These are phyloP conservation scores for Xylaria sp. DNA, from an alignment of 2,329 filamentous ascomycete species.

Conservation along the genomic window DNA sequence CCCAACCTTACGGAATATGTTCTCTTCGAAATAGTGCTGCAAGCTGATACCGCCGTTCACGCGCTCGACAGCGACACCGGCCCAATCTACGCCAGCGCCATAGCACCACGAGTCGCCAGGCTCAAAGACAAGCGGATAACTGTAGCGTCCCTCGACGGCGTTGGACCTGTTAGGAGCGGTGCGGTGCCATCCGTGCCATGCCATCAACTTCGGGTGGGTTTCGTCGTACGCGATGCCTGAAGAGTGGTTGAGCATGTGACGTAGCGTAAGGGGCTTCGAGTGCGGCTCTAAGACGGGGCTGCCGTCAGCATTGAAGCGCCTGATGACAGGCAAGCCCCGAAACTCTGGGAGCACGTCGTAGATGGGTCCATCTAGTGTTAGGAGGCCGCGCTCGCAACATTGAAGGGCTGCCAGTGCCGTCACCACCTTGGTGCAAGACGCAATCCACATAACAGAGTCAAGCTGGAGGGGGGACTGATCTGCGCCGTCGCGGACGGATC, in stretches of 20 bases:
- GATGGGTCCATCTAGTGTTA: constrained; percentile 56
- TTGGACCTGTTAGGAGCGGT: constrained; percentile 41
- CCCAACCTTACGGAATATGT: constrained; percentile 37
- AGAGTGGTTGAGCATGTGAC: constrained; percentile 38
- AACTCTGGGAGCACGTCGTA: constrained; percentile 56
- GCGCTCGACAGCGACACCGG: constrained; percentile 42
- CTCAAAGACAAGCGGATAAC: constrained; percentile 56
- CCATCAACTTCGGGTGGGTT: constrained; percentile 42
- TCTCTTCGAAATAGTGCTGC: constrained; percentile 39
- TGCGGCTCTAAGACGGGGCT: constrained; percentile 37
- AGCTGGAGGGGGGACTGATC: constrained; percentile 37
- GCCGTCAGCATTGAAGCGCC: constrained; percentile 34
- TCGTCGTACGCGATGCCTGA: constrained; percentile 51
- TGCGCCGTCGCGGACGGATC: constrained; percentile 38
- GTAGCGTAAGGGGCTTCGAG: constrained; percentile 32
- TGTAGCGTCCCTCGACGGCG: constrained; percentile 47
- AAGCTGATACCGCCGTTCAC: constrained; percentile 32
- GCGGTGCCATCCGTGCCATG: constrained; percentile 44
- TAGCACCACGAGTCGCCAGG: constrained; percentile 59
- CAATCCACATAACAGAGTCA: constrained; percentile 46
- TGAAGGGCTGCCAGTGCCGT: constrained; percentile 57
- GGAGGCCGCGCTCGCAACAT: constrained; percentile 56
- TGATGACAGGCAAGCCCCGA: constrained; percentile 36
- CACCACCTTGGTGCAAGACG: constrained; percentile 51
- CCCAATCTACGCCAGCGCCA: constrained; percentile 57